Percentiles rank a stretch among this genome's conserved stretches.
phyloP scores from a whole-genome alignment of 1,139 yeast genomes.

The Kurtzmaniella quercitrusa region DNA sequence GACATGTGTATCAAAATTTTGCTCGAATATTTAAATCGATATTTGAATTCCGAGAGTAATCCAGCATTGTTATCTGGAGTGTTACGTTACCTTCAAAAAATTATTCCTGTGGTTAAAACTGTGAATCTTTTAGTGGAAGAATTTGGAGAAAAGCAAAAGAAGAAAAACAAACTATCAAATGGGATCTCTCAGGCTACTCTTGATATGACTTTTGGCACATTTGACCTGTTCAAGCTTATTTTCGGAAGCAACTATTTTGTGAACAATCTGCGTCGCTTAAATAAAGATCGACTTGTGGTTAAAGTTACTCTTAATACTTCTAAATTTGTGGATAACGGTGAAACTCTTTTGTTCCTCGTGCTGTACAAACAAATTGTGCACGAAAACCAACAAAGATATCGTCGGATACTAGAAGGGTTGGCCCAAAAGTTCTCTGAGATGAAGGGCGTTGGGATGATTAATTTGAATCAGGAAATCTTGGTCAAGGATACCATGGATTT shows the following conservation, averaged over 20 bases:
- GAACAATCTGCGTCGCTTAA: conserved; percentile 27
- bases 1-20: conserved; percentile 21
- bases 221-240: conserved; percentile 32
- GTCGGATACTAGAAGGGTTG: conserved; percentile 37
- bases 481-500: conserved; percentile 12
- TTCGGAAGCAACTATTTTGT: conserved; percentile 29
- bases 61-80: conserved; percentile 5
- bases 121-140: background rate
- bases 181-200: conserved; percentile 30
- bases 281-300: conserved; percentile 33
- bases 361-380: conserved; percentile 37
- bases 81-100: conserved; percentile 4
- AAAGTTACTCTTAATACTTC: conserved; percentile 29
- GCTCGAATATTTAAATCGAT: conserved; percentile 6
- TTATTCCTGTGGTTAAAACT: conserved; percentile 3
- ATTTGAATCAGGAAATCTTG: conserved; percentile 41
- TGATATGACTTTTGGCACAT: conserved; percentile 29
- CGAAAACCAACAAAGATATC: conserved; percentile 36
- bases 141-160: conserved; percentile 2
- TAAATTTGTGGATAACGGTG: conserved; percentile 24
- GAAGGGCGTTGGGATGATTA: conserved; percentile 21
- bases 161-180: conserved; percentile 29
- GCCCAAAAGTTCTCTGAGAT: conserved; percentile 32
- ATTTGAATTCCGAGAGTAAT: background rate
- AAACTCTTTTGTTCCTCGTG: conserved; percentile 22